Percentiles rank a stretch among this genome's conserved stretches.
Conservation (phyloP, 2,329 filamentous ascomycete species). For the Calycina marina region DNA sequence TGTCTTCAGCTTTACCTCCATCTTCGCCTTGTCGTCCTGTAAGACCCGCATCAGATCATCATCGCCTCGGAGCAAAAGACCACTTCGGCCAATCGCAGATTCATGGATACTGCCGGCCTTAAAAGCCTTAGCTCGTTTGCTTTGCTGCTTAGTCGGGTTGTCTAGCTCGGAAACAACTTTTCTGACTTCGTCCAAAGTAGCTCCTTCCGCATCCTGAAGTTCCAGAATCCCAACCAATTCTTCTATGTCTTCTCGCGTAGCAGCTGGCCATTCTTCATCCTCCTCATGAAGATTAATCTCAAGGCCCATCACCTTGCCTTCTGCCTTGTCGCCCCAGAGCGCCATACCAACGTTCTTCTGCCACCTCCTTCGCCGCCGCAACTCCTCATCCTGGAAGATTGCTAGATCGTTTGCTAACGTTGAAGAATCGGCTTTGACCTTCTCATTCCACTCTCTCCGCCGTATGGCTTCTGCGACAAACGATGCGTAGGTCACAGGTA, state of each 20-base stretch:
- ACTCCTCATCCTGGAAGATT: slow-evolving; percentile 81
- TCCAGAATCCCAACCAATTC: slow-evolving; percentile 56
- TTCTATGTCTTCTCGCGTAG: slow-evolving; percentile 62
- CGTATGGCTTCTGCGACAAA: slow-evolving; percentile 75
- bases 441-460: slow-evolving; percentile 81
- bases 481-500: slow-evolving; percentile 82
- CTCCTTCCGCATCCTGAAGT: slow-evolving; percentile 47
- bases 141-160: slow-evolving; percentile 71
- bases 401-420: slow-evolving; percentile 88
- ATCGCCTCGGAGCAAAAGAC: slow-evolving; percentile 71
- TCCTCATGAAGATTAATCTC: slow-evolving; percentile 77
- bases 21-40: slow-evolving; percentile 67
- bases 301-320: slow-evolving; percentile 58
- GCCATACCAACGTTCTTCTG: slow-evolving; percentile 65
- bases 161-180: slow-evolving; percentile 69
- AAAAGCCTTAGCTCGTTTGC: slow-evolving; percentile 79
- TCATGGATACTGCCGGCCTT: slow-evolving; percentile 95
- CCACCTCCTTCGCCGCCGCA: slow-evolving; percentile 80
- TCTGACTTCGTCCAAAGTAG: slow-evolving; percentile 54
- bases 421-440: slow-evolving; percentile 75
- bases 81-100: slow-evolving; percentile 72
- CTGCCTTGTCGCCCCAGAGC: slow-evolving; percentile 48
- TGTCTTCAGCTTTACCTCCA: slow-evolving; percentile 63
- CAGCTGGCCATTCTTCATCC: slow-evolving; percentile 65
- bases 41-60: slow-evolving; percentile 65